Percentiles rank a stretch among this genome's conserved stretches.
Evolutionary conservation across 2,329 filamentous ascomycete species (phyloP).

Genomic region (Paraphoma sp.): DNA sequence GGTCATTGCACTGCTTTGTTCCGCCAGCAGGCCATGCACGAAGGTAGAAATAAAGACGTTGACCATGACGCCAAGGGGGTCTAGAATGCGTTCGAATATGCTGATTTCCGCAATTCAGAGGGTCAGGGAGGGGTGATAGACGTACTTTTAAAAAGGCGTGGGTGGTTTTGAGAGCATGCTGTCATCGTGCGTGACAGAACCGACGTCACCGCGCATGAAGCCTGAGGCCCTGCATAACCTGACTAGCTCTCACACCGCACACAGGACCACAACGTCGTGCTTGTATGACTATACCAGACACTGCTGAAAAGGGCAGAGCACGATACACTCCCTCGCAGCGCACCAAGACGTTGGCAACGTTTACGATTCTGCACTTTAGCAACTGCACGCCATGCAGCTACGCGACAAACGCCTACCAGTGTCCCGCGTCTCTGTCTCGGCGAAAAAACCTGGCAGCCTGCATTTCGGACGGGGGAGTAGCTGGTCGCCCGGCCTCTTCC

Average conservation of each 20-base stretch:
- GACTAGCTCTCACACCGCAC: background rate
- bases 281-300: too few relatives aligned
- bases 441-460: constrained; percentile 20
- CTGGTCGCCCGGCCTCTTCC: constrained; percentile 26
- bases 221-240: background rate
- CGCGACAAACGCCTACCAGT: constrained; percentile 10
- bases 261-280: background rate
- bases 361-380: background rate
- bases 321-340: too few relatives aligned
- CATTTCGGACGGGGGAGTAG: constrained; percentile 14
- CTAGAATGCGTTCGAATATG: constrained; percentile 42
- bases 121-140: constrained; percentile 25
- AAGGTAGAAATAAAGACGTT: constrained; percentile 18
- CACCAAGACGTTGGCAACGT: background rate
- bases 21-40: constrained; percentile 12
- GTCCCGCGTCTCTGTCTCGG: constrained; percentile 8
- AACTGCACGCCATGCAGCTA: background rate
- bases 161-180: constrained; percentile 5
- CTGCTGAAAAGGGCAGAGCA: too few relatives aligned
- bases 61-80: constrained; percentile 35
- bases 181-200: constrained; percentile 2
- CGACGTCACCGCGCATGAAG: constrained; percentile 1
- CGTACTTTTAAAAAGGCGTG: constrained; percentile 18
- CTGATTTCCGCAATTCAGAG: constrained; percentile 21
- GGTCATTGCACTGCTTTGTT: constrained; percentile 22